phyloP scores from a whole-genome alignment of 129 eudicot species.

The Smallanthus sonchifolius region DNA sequence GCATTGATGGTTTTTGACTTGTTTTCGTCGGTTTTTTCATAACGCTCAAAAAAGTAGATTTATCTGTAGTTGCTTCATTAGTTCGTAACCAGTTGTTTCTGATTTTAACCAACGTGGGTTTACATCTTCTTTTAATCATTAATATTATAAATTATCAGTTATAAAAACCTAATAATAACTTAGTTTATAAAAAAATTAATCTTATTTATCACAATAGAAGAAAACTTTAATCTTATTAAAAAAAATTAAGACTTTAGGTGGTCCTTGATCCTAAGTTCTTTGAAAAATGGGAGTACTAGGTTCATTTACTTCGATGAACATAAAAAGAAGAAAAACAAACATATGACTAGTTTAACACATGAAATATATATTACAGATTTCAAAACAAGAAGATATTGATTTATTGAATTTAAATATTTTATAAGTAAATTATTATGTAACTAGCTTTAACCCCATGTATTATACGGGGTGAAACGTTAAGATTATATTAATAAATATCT shows the following conservation, averaged over 20 bases:
- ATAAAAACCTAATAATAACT: neutral
- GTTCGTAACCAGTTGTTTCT: neutral
- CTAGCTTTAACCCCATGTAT: too few species aligned
- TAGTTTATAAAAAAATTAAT: neutral
- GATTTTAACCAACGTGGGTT: neutral
- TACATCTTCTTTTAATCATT: neutral
- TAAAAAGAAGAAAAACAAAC: slow-evolving; percentile 22
- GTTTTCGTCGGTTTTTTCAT: too few species aligned
- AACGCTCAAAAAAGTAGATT: neutral
- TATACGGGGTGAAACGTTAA: too few species aligned
- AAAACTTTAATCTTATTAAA: neutral
- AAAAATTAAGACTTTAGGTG: neutral
- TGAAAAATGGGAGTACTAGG: slow-evolving; percentile 3
- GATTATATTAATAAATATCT: too few species aligned
- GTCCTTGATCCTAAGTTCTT: slow-evolving; percentile 28
- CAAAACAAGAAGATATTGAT: neutral
- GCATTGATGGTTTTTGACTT: too few species aligned
- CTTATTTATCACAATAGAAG: neutral
- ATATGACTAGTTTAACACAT: slow-evolving; percentile 20
- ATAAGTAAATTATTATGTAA: neutral
- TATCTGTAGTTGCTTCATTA: neutral
- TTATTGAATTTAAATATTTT: neutral
- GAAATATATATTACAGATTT: neutral
- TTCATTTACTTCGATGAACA: slow-evolving; percentile 18
- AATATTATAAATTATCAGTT: neutral